Evolutionary conservation across 306 rosid species (phyloP), one percentile per base, ranked within the genome.

Genomic region (Echinosophora koreensis): DNA sequence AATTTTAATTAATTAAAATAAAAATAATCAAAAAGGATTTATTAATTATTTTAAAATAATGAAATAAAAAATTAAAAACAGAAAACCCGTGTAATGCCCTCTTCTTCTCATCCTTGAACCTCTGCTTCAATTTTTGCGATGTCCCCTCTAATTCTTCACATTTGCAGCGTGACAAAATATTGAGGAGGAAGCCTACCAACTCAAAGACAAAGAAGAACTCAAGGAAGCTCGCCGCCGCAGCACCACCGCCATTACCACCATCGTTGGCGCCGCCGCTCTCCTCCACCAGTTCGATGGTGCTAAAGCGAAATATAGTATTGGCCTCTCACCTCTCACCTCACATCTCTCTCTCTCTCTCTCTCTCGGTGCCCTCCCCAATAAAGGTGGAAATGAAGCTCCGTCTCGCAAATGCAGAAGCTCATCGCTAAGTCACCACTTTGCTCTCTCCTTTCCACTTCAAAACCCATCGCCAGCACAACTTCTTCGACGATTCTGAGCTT

Each of bases 121-220:
- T 57, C n/a, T 6, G 18, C 22, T 22, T 22, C 22, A 22, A 1
- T 0, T 22, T 22, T 22, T 22, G 22, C 22, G 22, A 22, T 22
- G 22, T 22, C 1, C 22, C 22, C 22, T 22, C 22, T 22, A 22
- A 22, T 22, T 22, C 4, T 3, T 4, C 44, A 16, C 52, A 66
- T n/a, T 44, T 27, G 1, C n/a, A 22, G 22, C 1, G 22, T 1
- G 1, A 22, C 52, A 47, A 2, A 82, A 86, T 63, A 93, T 93
- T 89, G 84, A 81, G 89, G 58, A 77, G 96, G 65, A 89, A 90
- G 15, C 93, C 97, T 14, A 73, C 84, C 16, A 88, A 88, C 65
- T 89, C 83, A 95, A 94, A 89, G 98, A 92, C 76, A 90, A 89
- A 56, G 92, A 92, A 39, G 97, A 94, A 79, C 89, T 92, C 82